Evolutionary conservation across 1,284 basidiomycete species (phyloP).

Genomic region (Bjerkandera adusta): DNA sequence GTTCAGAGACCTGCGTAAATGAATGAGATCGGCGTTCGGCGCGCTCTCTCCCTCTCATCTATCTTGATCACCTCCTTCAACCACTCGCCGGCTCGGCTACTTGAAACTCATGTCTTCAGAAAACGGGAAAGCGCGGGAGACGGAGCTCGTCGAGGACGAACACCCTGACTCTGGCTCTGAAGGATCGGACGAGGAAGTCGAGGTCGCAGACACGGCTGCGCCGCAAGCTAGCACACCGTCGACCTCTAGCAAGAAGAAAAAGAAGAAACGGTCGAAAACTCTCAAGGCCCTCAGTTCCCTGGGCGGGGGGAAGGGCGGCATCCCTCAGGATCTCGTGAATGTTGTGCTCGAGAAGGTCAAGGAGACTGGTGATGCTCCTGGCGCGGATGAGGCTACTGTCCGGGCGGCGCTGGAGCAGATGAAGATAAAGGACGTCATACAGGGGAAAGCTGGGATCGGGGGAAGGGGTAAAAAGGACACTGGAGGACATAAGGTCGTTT

Average conservation of each 20-base stretch:
- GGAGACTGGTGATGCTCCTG: conserved; percentile 47
- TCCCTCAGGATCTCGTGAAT: conserved; percentile 59
- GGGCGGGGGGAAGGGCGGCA: conserved; percentile 45
- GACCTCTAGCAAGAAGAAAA: conserved; percentile 61
- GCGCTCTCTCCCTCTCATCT: not conserved
- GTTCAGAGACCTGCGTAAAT: not conserved
- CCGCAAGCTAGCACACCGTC: conserved; percentile 30
- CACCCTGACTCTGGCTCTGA: conserved; percentile 32
- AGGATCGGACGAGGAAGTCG: conserved; percentile 29
- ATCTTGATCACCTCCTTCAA: not conserved
- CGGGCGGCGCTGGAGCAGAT: conserved; percentile 62
- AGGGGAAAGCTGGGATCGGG: conserved; percentile 69
- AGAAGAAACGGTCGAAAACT: conserved; percentile 73
- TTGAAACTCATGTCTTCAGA: conserved; percentile 17
- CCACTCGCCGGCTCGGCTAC: not conserved
- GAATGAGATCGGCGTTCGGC: no score
- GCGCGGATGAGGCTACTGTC: conserved; percentile 58
- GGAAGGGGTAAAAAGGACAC: conserved; percentile 74
- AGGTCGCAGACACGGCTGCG: conserved; percentile 22
- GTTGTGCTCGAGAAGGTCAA: conserved; percentile 60
- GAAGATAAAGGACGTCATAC: conserved; percentile 71
- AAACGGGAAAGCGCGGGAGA: conserved; percentile 36
- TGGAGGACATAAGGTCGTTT: conserved; percentile 81
- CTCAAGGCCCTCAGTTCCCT: conserved; percentile 54
- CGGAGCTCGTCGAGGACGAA: conserved; percentile 39